These are phyloP conservation scores for Dichotomocladium elegans DNA, from an alignment of 371 early-diverging fungal species.

Conservation along the genomic window DNA sequence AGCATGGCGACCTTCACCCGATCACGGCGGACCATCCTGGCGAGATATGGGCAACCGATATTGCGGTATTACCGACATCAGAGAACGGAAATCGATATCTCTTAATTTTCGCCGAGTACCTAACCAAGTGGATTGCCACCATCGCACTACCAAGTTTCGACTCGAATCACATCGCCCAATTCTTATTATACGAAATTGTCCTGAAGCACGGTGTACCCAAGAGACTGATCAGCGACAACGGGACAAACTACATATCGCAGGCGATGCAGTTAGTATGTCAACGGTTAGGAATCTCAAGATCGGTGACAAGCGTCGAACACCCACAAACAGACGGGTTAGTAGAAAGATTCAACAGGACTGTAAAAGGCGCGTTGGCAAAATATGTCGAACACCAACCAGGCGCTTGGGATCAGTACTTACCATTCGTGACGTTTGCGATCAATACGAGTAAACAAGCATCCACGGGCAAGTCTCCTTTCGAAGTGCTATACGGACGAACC, in stretches of 20 bases:
- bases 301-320: conserved; percentile 12
- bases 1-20: background rate
- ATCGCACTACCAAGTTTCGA: conserved; percentile 3
- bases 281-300: conserved; percentile 2
- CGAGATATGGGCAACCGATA: conserved; percentile 20
- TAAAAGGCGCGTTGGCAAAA: conserved; percentile 7
- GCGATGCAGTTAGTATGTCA: conserved; percentile 8
- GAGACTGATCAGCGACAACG: conserved; percentile 13
- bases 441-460: conserved; percentile 16
- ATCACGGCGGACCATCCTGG: background rate
- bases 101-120: conserved; percentile 15
- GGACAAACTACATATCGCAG: conserved; percentile 5
- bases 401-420: conserved; percentile 11
- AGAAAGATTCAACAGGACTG: conserved; percentile 13
- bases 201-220: background rate
- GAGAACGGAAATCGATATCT: conserved; percentile 14
- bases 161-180: background rate
- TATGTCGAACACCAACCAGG: conserved; percentile 2
- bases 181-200: background rate
- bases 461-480: conserved; percentile 9
- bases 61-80: too few relatives aligned
- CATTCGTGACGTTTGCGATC: conserved; percentile 13
- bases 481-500: conserved; percentile 12
- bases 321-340: conserved; percentile 16
- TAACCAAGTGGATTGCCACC: too few relatives aligned